These are phyloP conservation scores for Neonectria faginata DNA, from an alignment of 2,329 filamentous ascomycete species.

Conservation along the genomic window DNA sequence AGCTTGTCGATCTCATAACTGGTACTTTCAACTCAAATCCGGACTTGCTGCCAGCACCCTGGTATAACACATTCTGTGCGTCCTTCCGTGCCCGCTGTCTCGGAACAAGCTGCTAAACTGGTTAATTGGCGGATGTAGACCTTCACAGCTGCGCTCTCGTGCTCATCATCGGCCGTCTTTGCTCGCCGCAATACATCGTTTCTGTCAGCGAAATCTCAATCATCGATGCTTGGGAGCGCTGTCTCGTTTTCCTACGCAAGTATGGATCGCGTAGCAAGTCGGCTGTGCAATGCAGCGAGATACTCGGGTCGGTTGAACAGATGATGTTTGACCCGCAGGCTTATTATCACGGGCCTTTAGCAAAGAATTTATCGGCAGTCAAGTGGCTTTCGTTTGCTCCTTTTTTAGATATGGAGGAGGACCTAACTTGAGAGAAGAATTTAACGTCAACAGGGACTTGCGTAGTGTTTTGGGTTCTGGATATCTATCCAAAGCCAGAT, in stretches of 20 bases:
- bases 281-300: neutral
- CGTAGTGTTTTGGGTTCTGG: too few relatives aligned
- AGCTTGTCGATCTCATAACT: neutral
- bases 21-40: neutral
- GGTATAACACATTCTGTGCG: neutral
- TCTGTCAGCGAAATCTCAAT: neutral
- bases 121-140: neutral
- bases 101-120: neutral
- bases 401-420: neutral
- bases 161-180: neutral
- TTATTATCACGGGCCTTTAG: neutral
- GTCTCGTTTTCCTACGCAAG: neutral
- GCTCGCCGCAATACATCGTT: neutral
- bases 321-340: too few relatives aligned
- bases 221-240: neutral
- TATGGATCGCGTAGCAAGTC: neutral
- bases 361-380: neutral
- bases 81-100: neutral
- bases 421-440: neutral
- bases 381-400: conserved; percentile 2
- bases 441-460: neutral
- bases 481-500: too few relatives aligned
- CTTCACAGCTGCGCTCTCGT: neutral
- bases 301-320: neutral
- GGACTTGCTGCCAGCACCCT: neutral